Percentiles rank a stretch among this genome's conserved stretches.
Evolutionary conservation across 2,329 filamentous ascomycete species (phyloP).

Genomic region (Septoria linicola): DNA sequence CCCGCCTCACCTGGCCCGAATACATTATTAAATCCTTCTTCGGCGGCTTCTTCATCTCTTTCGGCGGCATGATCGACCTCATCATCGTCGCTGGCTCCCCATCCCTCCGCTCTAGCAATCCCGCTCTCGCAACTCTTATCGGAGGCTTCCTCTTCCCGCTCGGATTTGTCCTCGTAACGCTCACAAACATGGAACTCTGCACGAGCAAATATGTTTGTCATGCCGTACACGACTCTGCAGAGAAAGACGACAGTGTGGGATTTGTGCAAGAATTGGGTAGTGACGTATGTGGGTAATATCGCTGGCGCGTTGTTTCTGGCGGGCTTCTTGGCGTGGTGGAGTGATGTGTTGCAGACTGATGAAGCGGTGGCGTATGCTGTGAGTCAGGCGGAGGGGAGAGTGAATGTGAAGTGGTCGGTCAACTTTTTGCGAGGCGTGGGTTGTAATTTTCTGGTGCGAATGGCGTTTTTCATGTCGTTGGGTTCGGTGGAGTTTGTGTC

Average conservation of each 20-base stretch:
- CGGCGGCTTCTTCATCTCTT: neutral
- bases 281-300: conserved; percentile 5
- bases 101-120: neutral
- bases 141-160: neutral
- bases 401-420: conserved; percentile 8
- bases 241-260: neutral
- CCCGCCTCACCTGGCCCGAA: conserved; percentile 2
- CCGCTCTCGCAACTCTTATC: conserved; percentile 2
- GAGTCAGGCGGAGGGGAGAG: neutral
- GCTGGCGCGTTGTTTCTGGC: conserved; percentile 5
- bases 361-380: neutral
- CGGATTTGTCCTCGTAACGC: conserved; percentile 1
- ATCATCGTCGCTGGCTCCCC: no score
- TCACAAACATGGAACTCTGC: conserved; percentile 4
- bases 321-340: conserved; percentile 2
- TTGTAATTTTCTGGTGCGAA: conserved; percentile 31
- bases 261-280: neutral
- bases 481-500: conserved; percentile 26
- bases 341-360: conserved; percentile 3
- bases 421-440: conserved; percentile 31
- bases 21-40: conserved; percentile 5
- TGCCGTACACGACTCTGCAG: conserved; percentile 3
- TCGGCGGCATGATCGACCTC: conserved; percentile 2
- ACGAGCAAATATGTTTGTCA: conserved; percentile 1
- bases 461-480: conserved; percentile 29